phyloP scores from a whole-genome alignment of 352 stramenopile genomes.

The Globisporangium emineosum region DNA sequence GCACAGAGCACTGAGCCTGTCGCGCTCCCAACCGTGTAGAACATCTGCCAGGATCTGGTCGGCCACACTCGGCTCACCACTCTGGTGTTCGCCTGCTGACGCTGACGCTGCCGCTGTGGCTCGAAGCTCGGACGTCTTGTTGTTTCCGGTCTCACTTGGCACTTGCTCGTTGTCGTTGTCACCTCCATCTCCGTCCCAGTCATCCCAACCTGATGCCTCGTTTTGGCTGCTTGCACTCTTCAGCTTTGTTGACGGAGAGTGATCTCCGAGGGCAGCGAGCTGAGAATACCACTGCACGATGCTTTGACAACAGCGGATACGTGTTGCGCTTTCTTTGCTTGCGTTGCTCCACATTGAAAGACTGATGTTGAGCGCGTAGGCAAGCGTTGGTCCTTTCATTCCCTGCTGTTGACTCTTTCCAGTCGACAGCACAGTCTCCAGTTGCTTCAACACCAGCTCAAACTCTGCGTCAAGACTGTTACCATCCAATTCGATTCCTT shows the following conservation, averaged over 20 bases:
- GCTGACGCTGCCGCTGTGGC: background rate
- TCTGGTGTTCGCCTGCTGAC: background rate
- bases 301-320: background rate
- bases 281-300: background rate
- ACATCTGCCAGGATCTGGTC: background rate
- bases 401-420: background rate
- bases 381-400: background rate
- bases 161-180: background rate
- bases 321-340: background rate
- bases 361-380: background rate
- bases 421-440: background rate
- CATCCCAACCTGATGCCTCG: conserved; percentile 25
- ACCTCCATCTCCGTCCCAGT: conserved; percentile 35
- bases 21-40: background rate
- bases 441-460: conserved; percentile 8
- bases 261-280: background rate
- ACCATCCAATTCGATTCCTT: background rate
- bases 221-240: background rate
- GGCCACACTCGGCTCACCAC: background rate
- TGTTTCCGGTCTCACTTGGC: background rate
- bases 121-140: background rate
- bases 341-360: background rate
- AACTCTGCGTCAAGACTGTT: background rate
- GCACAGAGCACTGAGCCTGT: background rate
- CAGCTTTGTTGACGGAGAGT: background rate